These are phyloP conservation scores for Pseudogymnoascus sp. DNA, from an alignment of 2,329 filamentous ascomycete genomes.

Conservation along the genomic window DNA sequence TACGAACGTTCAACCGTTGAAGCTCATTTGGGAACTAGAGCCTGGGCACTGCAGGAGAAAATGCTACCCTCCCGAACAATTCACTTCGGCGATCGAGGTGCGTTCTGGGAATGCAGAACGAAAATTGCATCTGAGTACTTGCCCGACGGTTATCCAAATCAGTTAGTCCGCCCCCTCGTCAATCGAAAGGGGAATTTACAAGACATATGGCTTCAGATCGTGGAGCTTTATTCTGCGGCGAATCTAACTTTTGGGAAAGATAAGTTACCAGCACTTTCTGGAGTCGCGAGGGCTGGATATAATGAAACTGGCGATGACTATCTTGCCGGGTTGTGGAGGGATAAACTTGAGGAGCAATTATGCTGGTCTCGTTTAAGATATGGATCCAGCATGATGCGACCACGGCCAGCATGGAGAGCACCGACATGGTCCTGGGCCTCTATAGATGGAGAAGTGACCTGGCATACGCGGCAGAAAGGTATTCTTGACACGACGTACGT, in stretches of 20 bases:
- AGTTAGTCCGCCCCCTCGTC: neutral
- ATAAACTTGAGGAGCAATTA: constrained; percentile 15
- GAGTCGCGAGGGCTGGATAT: constrained; percentile 12
- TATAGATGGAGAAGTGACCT: constrained; percentile 12
- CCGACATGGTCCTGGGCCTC: constrained; percentile 18
- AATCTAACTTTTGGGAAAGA: constrained; percentile 14
- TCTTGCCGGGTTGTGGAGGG: constrained; percentile 16
- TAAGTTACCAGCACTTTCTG: constrained; percentile 17
- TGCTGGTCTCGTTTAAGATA: neutral
- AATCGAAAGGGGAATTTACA: neutral
- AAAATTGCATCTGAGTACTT: constrained; percentile 14
- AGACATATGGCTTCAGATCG: neutral
- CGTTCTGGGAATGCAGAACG: constrained; percentile 20
- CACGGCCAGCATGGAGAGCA: constrained; percentile 14
- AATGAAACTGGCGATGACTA: neutral
- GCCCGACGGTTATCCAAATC: neutral
- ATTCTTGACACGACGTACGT: constrained; percentile 11
- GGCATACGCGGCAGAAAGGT: constrained; percentile 4
- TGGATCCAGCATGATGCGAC: neutral
- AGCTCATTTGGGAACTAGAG: constrained; percentile 13
- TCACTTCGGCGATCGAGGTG: constrained; percentile 15
- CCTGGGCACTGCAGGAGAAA: constrained; percentile 15
- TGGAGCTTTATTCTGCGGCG: constrained; percentile 12
- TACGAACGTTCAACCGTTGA: constrained; percentile 12
- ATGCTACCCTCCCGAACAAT: constrained; percentile 16